Evolutionary conservation across 169 alveolate species (phyloP).

Genomic region (Plasmodium cynomolgi): DNA sequence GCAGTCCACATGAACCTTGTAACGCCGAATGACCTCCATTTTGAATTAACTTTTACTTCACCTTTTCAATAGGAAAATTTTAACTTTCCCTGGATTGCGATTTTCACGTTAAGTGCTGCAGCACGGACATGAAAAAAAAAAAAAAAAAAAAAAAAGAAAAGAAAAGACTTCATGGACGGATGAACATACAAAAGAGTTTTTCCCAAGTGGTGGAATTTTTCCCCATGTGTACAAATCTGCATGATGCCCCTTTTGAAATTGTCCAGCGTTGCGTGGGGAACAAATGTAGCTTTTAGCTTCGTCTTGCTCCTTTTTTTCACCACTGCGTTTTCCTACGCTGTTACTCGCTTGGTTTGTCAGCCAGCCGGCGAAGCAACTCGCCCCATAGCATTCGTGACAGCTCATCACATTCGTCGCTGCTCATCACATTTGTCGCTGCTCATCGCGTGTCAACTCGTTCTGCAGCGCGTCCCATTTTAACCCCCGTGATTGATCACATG

Average conservation of each 20-base stretch:
- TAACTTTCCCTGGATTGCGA: constrained; percentile 14
- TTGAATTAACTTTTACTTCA: constrained; percentile 29
- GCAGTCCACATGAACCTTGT: constrained; percentile 15
- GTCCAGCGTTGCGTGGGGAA: background rate
- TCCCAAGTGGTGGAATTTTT: background rate
- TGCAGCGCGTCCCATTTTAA: background rate
- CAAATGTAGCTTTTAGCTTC: constrained; percentile 23
- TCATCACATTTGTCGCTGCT: background rate
- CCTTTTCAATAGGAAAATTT: constrained; percentile 24
- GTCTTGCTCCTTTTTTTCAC: constrained; percentile 8
- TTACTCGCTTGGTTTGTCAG: background rate
- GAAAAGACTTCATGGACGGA: constrained; percentile 1
- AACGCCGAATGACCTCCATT: background rate
- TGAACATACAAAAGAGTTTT: constrained; percentile 12
- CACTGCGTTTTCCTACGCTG: background rate
- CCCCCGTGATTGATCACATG: constrained; percentile 14
- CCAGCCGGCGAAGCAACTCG: background rate
- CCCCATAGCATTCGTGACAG: background rate
- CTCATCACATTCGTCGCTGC: background rate
- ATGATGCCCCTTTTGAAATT: constrained; percentile 10
- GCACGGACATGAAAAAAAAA: constrained; percentile 9
- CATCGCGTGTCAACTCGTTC: background rate
- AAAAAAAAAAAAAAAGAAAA: constrained; percentile 11
- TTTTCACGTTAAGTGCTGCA: constrained; percentile 10
- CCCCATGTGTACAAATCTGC: constrained; percentile 8